Percentiles rank a stretch among this genome's conserved stretches.
Conservation (phyloP, 108 stramenopile species). For the Nitzschia sp. region DNA sequence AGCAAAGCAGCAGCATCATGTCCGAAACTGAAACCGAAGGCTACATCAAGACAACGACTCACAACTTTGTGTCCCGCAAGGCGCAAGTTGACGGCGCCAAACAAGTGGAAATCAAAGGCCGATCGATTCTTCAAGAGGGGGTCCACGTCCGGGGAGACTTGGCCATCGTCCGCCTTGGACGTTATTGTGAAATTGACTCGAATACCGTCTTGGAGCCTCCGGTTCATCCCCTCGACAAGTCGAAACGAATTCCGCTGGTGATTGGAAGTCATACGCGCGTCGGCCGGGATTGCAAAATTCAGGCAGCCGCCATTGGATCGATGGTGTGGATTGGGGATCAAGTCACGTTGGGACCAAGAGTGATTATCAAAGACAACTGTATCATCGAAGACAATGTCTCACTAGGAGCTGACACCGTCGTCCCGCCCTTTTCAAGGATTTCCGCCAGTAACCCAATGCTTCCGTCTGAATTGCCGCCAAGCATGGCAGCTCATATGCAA, state of each 20-base stretch:
- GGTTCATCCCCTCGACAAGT: constrained; percentile 8
- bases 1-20: not conserved
- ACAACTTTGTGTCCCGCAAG: constrained; percentile 47
- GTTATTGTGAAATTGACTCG: constrained; percentile 35
- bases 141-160: constrained; percentile 46
- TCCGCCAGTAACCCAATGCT: not conserved
- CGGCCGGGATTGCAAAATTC: constrained; percentile 41
- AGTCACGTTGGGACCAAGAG: constrained; percentile 46
- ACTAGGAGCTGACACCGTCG: constrained; percentile 45
- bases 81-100: constrained; percentile 38
- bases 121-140: constrained; percentile 33
- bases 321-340: constrained; percentile 46
- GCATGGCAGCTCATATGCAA: constrained; percentile 34
- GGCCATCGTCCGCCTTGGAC: constrained; percentile 41
- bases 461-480: constrained; percentile 31
- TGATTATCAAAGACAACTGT: constrained; percentile 59
- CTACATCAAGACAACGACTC: constrained; percentile 58
- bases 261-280: constrained; percentile 51
- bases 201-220: constrained; percentile 41
- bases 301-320: constrained; percentile 55
- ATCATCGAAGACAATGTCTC: constrained; percentile 33
- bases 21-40: not conserved
- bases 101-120: constrained; percentile 55
- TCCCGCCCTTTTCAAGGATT: constrained; percentile 62
- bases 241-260: constrained; percentile 31